Base-by-base conservation (phyloP, 768 basidiomycete genomes). In the Boletus vinaceobasis region DNA sequence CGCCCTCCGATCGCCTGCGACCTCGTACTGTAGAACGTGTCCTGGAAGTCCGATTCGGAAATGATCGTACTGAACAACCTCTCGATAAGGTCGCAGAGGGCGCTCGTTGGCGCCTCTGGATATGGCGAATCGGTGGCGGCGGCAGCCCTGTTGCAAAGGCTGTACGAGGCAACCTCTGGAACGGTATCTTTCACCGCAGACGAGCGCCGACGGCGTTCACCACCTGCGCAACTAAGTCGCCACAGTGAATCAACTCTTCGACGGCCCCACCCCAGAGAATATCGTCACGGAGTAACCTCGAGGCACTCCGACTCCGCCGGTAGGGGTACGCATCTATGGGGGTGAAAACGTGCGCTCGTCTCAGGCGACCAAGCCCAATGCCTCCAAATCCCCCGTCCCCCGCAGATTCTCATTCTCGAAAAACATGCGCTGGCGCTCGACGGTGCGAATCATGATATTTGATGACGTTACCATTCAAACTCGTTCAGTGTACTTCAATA, bases 351-450 rank as follows among this genome's bases (percentile, higher is more conserved):
- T 0, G 74, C 81, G n/a, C 78, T 93, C 40, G 82, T 98, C 53
- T 95, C 93, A 0, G 96, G 96, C n/a, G 96, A 96, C 1, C 96
- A 98, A 65, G 93, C 92, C 1, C 96, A 98, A 73, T 82, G 96
- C 7, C 75, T 98, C 17, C 88, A 90, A 67, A 93, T 98, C 61
- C 94, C 95, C 0, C 82, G 90, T 32, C 80, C 83, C 0, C 75
- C 85, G 0, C 80, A 78, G 43, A 80, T 98, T 13, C 76, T 97
- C 43, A 85, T 98, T 35, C 75, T 98, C 50, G 96, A 98, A 68
- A 96, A 98, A 67, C 96, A 93, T 67, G 98, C 96, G n/a, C 87
- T 85, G 40, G 91, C 95, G 6, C 73, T 98, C 55, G 95, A 98
- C 68, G 76, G 82, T 2, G 83, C 84, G 63, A 98, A 96, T 71